Conservation (phyloP, 192 early-diverging fungal species). For the Pilaira anomala region DNA sequence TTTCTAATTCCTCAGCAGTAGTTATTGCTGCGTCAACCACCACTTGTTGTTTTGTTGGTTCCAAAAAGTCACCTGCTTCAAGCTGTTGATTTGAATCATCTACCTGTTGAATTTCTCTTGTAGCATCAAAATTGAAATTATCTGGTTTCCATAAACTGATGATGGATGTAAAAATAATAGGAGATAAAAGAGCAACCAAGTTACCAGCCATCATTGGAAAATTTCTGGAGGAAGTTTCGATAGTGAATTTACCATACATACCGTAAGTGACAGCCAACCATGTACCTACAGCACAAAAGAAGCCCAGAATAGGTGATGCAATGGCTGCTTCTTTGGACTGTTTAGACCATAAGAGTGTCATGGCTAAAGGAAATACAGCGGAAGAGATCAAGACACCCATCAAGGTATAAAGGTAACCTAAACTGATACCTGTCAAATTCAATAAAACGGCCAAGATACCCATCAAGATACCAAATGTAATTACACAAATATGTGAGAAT, state of each 20-base stretch:
- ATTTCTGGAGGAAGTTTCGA: constrained; percentile 57
- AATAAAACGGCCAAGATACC: constrained; percentile 60
- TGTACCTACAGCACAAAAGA: constrained; percentile 49
- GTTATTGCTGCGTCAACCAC: constrained; percentile 13
- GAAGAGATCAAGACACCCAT: constrained; percentile 68
- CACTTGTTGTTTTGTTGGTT: background rate
- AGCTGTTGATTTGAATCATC: constrained; percentile 31
- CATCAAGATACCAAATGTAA: constrained; percentile 69
- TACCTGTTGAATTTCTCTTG: constrained; percentile 43
- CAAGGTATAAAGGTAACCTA: constrained; percentile 63
- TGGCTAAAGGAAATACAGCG: constrained; percentile 62
- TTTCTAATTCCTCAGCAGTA: constrained; percentile 28
- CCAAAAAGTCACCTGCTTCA: constrained; percentile 4
- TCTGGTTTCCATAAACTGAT: constrained; percentile 56
- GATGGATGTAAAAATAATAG: constrained; percentile 34
- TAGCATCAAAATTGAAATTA: constrained; percentile 59
- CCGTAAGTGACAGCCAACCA: constrained; percentile 58
- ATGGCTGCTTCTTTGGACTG: constrained; percentile 56
- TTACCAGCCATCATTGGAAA: constrained; percentile 79
- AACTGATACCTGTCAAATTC: constrained; percentile 57
- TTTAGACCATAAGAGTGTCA: constrained; percentile 65
- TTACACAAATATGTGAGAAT: constrained; percentile 50
- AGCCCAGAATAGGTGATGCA: constrained; percentile 49
- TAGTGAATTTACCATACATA: constrained; percentile 53
- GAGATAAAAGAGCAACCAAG: constrained; percentile 44